Base-by-base conservation (phyloP, 768 basidiomycete genomes). In the Rickenella mellea region DNA sequence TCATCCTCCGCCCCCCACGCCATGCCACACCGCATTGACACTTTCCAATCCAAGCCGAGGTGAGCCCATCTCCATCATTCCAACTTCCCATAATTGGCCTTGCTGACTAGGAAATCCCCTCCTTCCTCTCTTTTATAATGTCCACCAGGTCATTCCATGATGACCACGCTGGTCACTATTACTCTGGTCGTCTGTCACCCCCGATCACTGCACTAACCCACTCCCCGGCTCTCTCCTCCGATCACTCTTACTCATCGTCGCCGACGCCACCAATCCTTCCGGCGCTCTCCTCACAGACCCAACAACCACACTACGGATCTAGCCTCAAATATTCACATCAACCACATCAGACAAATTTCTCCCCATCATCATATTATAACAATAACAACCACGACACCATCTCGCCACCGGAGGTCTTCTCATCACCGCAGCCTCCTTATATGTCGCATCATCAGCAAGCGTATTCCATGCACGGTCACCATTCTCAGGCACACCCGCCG, bases 211-310 rank as follows among this genome's bases (percentile, higher is more conserved):
- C 69, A 32, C 64, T 67, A 46, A 62, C 76, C 20, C 73, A 76
- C 53, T 82, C 80, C 0, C 78, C 80, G 29, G 73, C 78, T 5
- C 62, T 74, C 27, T 78, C 75, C 8, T 68, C 72, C 27, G 78
- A 79, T 63, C 71, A 76, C 52, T 73, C 74, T 33, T 70, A 74
- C 26, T 70, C 74, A 33, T 70, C 69, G n/a, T 75, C 78, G 1
- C 76, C 81, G 6, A 74, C 76, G 19, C 63, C 47, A 53, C 70
- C 41, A 64, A 73, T 59, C 48, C 47, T 51, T 60, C 67, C 47
- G 63, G 65, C 47, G 61, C 55, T 40, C 65, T 56, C 46, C 15
- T 21, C 15, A 15, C 32, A 33, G 15, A 7, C 30, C 60, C 33
- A 36, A 5, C 33, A 36, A 22, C 11, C 9, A 22, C 4, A 36